A percentile compares a stretch with the other conserved stretches of the same genome.
phyloP scores from a whole-genome alignment of 805 yeast genomes.

The Metschnikowia dekortorum region DNA sequence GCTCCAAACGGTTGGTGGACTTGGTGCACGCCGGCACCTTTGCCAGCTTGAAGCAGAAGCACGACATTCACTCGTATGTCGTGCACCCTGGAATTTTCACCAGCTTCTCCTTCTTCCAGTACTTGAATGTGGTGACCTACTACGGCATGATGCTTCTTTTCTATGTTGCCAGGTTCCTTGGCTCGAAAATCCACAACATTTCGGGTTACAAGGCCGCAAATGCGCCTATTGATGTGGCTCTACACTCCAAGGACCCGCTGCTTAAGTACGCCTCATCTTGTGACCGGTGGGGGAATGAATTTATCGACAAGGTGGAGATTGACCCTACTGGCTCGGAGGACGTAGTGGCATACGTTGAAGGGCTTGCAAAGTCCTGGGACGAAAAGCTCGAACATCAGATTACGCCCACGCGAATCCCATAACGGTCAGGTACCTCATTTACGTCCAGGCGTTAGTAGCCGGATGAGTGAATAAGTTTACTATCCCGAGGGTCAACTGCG shows the following conservation, averaged over 20 bases:
- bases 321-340: conserved; percentile 64
- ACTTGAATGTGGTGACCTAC: conserved; percentile 71
- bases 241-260: conserved; percentile 50
- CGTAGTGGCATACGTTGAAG: conserved; percentile 60
- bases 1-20: too few species aligned
- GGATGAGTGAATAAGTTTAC: too few species aligned
- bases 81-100: conserved; percentile 94
- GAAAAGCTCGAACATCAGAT: conserved; percentile 70
- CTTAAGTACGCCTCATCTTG: conserved; percentile 68
- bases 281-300: conserved; percentile 59
- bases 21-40: too few species aligned
- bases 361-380: conserved; percentile 66
- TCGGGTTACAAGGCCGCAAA: conserved; percentile 87
- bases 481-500: too few species aligned
- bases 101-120: conserved; percentile 72
- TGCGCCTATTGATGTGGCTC: conserved; percentile 61
- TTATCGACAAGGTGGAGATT: conserved; percentile 50
- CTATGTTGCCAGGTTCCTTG: conserved; percentile 74
- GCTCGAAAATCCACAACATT: conserved; percentile 87
- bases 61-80: conserved; percentile 66
- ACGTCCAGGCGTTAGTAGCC: too few species aligned
- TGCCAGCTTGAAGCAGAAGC: conserved; percentile 13
- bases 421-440: neutral
- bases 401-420: conserved; percentile 39
- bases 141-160: conserved; percentile 84